Conservation (phyloP, 352 stramenopile species). For the Phytophthora ohioensis region DNA sequence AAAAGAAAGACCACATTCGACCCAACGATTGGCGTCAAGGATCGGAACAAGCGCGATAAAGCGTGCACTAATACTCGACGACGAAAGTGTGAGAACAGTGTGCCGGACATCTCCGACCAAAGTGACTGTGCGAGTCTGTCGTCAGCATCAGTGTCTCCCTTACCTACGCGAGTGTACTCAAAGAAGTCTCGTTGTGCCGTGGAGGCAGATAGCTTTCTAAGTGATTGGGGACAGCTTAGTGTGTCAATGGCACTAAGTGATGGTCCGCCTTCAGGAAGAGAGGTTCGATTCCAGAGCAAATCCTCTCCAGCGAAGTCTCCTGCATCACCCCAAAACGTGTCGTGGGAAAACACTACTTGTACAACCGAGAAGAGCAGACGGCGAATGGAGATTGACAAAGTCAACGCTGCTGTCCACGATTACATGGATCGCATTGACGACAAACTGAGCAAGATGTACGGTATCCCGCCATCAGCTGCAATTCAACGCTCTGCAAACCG, state of each 20-base stretch:
- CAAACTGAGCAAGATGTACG: slow-evolving; percentile 84
- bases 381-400: slow-evolving; percentile 68
- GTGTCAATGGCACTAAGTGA: slow-evolving; percentile 45
- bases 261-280: background rate
- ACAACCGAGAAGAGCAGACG: slow-evolving; percentile 38
- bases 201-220: slow-evolving; percentile 34
- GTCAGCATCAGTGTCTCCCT: slow-evolving; percentile 17
- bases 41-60: background rate
- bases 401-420: slow-evolving; percentile 74
- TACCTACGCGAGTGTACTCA: background rate
- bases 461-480: slow-evolving; percentile 62
- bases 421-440: slow-evolving; percentile 89
- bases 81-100: slow-evolving; percentile 20
- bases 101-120: background rate
- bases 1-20: slow-evolving; percentile 21
- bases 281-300: slow-evolving; percentile 8
- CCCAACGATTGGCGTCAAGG: background rate
- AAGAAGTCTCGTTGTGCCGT: slow-evolving; percentile 16
- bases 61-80: background rate
- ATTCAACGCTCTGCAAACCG: slow-evolving; percentile 24
- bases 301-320: slow-evolving; percentile 1
- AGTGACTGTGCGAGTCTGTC: slow-evolving; percentile 14
- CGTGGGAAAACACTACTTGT: background rate
- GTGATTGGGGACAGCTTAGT: slow-evolving; percentile 50
- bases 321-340: slow-evolving; percentile 10